Base-by-base conservation (phyloP, 306 rosid genomes). In the Aeschynomene evenia region DNA sequence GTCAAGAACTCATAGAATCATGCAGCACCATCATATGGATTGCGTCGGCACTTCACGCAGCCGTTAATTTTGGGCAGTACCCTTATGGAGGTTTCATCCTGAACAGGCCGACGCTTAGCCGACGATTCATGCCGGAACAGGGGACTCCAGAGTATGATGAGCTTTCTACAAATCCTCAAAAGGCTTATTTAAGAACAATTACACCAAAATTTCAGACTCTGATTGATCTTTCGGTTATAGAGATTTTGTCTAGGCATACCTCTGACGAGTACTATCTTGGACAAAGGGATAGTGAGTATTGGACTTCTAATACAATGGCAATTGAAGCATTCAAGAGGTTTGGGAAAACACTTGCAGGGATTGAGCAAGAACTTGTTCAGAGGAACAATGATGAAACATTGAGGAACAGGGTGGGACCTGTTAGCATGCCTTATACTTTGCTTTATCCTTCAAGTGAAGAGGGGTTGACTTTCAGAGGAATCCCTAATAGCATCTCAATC, bases 401-500 rank as follows among this genome's bases (percentile, higher is more conserved):
- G 40, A 74, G 74, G 29, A 91, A 88, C 66, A 51, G 97, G 3
- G 59, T 13, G 55, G 97, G 97, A 1, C 92, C 92, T 0, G 88
- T 71, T 9, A 74, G 80, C 28, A 70, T 88, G 80, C 97, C 96
- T 0, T 91, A 91, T 70, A 91, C 97, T 10, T 37, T 88, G 67
- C 92, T 91, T n/a, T 72, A 83, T 79, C 97, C 96, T 57, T 50
- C 83, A 3, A 88, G 97, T 40, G 74, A 73, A 13, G 82, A 77
- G 11, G 92, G 97, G 3, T 81, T 91, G 9, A 86, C 96, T 21
- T 80, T 68, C 26, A 78, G 85, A 75, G 97, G 97, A 31, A 85
- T 91, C 69, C 97, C 92, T 14, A 91, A 88, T 18, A 91, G 97
- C 12, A 81, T 91, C 70, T 88, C 92, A 6, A 79, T 79, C 48